Conservation (phyloP, 345 rosid genomes). For the Microthlaspi erraticum region DNA sequence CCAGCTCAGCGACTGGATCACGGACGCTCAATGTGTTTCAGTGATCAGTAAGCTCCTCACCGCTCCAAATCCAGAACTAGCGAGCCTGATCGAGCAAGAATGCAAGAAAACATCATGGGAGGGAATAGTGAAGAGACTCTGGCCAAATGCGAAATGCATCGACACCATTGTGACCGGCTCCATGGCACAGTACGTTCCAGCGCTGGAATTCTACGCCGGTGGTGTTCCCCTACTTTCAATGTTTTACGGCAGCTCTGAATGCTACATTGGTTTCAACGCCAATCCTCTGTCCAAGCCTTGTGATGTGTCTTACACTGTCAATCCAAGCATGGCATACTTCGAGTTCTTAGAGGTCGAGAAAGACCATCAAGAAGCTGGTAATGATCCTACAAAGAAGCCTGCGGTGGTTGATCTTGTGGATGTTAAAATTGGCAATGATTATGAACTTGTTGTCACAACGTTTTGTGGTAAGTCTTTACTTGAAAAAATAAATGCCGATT, state of each 20-base stretch:
- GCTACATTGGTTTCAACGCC: constrained; percentile 75
- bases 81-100: constrained; percentile 56
- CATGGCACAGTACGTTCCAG: constrained; percentile 85
- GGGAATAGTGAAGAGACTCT: constrained; percentile 70
- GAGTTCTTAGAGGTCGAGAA: constrained; percentile 75
- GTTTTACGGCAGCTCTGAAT: constrained; percentile 83
- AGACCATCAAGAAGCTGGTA: constrained; percentile 44
- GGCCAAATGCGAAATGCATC: constrained; percentile 82
- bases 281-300: constrained; percentile 65
- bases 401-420: too few relatives aligned
- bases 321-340: constrained; percentile 81
- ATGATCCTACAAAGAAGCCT: constrained; percentile 6
- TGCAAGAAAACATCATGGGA: constrained; percentile 70
- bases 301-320: constrained; percentile 80
- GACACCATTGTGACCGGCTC: constrained; percentile 83
- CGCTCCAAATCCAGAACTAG: constrained; percentile 54
- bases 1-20: constrained; percentile 75
- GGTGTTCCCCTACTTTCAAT: constrained; percentile 78
- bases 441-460: constrained; percentile 83
- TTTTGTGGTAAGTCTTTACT: constrained; percentile 58
- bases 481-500: neutral
- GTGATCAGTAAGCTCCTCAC: constrained; percentile 53
- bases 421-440: constrained; percentile 70
- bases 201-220: constrained; percentile 73
- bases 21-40: constrained; percentile 56